Base-by-base conservation (phyloP, 78 protist genomes). In the Polysphondylium violaceum region DNA sequence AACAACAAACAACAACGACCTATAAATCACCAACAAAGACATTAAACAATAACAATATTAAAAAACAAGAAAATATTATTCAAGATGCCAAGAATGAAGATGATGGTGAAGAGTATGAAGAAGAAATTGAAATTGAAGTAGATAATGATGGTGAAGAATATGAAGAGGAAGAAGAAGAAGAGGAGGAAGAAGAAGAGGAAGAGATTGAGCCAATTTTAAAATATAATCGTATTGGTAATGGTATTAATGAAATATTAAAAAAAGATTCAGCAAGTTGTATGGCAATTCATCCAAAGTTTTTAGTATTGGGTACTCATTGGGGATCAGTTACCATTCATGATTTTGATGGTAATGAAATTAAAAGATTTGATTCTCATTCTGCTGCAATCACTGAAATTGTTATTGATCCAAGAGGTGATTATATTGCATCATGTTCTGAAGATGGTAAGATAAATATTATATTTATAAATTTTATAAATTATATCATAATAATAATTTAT, bases 341-440 rank as follows among this genome's bases (percentile, higher is more conserved):
- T 64, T 86, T 95, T 53, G 56, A 74, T 50, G 98, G 98, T 41
- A 86, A 95, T 36, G 92, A 69, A 73, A 95, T 91, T 31, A 40
- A 81, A 53, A 50, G 76, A 33, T 88, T 77, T 36, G 85, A 73
- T 29, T 40, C 81, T 25, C 98, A 97, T 53, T 16, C 77, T 17
- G 51, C 96, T 7, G 47, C 92, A 4, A 90, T 98, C 7, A 96
- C 76, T 17, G 94, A 63, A 36, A 16, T 98, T 25, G 77, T 73
- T 41, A 65, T 97, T 36, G 98, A 97, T 60, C 58, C 60, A 8
- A 21, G 47, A 3, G 98, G 98, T 41, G 99, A 98, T 40, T 96
- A 78, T 68, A 74, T 98, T 6, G 99, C 96, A 8, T 83, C 94
- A 17, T 97, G 98, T 69, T 93, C 98, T 14, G 78, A 83, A 27